Percentiles rank a stretch among this genome's conserved stretches.
phyloP scores from a whole-genome alignment of 1,284 basidiomycete species.

The Trichosporon asahii region DNA sequence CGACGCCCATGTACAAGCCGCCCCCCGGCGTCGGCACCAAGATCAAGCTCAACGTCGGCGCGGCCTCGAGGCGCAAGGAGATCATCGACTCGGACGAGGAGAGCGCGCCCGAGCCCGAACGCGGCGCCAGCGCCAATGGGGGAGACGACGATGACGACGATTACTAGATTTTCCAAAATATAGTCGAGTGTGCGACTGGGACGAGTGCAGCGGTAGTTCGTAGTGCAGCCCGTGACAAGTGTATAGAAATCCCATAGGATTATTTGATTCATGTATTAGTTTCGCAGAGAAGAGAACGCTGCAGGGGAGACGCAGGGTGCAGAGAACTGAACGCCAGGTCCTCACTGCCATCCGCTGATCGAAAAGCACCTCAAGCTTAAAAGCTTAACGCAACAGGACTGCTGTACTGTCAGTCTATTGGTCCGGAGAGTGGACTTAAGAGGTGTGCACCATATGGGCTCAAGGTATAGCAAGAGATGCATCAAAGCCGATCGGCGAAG shows the following conservation, averaged over 20 bases:
- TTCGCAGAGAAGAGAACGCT: too few species aligned
- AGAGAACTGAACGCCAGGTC: too few species aligned
- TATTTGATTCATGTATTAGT: not conserved
- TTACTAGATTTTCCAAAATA: not conserved
- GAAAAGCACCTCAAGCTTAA: too few species aligned
- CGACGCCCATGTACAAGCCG: conserved; percentile 48
- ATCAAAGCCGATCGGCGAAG: too few species aligned
- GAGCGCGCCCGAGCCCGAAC: conserved; percentile 22
- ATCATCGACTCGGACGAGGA: conserved; percentile 24
- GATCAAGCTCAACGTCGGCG: conserved; percentile 43
- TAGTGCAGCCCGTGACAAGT: not conserved
- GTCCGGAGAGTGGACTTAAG: too few species aligned
- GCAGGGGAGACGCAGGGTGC: too few species aligned
- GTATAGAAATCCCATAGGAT: conserved; percentile 3
- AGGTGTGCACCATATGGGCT: too few species aligned
- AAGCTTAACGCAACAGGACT: too few species aligned
- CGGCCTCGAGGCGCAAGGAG: conserved; percentile 23
- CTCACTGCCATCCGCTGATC: too few species aligned
- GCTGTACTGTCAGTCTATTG: too few species aligned
- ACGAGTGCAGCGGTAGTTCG: not conserved
- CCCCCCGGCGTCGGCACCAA: conserved; percentile 30
- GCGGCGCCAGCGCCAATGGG: conserved; percentile 17
- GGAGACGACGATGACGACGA: conserved; percentile 28
- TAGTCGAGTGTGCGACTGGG: too few species aligned
- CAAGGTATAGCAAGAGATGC: too few species aligned